Conservation (phyloP, 2,329 filamentous ascomycete genomes). For the Ciborinia camelliae region DNA sequence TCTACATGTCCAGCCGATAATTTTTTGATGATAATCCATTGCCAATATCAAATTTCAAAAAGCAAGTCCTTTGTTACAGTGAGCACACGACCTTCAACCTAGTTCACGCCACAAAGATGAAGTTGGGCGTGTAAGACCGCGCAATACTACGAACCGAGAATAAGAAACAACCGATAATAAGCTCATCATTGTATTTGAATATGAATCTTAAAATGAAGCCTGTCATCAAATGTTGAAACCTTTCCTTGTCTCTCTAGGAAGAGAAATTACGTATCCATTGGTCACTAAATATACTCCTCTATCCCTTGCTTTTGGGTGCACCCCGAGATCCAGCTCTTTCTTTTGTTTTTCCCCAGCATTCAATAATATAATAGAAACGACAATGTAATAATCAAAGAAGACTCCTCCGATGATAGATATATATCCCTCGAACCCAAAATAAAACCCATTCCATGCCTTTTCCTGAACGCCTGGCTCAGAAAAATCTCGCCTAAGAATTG, state of each 20-base stretch:
- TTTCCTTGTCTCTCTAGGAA: neutral
- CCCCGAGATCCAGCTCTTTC: conserved; percentile 10
- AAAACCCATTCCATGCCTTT: neutral
- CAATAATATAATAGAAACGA: neutral
- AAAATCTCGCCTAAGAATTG: neutral
- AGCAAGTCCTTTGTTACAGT: neutral
- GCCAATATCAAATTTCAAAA: neutral
- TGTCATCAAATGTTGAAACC: neutral
- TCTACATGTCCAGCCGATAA: neutral
- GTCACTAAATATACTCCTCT: conserved; percentile 6
- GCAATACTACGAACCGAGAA: too few relatives aligned
- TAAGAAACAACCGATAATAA: neutral
- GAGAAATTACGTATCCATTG: neutral
- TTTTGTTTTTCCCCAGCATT: neutral
- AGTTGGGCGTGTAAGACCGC: too few relatives aligned
- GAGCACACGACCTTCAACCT: neutral
- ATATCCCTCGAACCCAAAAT: neutral
- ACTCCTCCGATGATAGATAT: neutral
- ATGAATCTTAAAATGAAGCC: neutral
- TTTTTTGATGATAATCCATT: neutral
- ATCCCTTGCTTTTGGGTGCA: conserved; percentile 1
- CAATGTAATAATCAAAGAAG: neutral
- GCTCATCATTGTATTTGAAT: neutral
- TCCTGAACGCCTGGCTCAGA: conserved; percentile 4
- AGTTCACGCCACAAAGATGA: neutral